These are phyloP conservation scores for Dimargaris verticillata DNA, from an alignment of 192 early-diverging fungal species.

Conservation along the genomic window DNA sequence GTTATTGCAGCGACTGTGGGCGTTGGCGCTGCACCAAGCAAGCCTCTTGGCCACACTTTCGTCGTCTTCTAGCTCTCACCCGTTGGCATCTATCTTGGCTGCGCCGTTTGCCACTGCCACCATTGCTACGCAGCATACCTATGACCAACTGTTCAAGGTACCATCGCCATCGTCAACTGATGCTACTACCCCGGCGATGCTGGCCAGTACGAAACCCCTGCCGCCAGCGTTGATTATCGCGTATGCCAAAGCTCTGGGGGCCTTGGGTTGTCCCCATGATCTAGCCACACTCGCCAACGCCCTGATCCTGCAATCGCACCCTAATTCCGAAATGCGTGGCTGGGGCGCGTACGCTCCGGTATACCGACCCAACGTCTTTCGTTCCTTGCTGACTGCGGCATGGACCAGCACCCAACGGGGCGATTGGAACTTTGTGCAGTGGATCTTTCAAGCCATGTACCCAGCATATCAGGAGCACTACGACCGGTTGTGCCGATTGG, in stretches of 20 bases:
- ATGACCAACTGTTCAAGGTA: background rate
- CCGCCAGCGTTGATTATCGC: background rate
- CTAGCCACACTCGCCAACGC: background rate
- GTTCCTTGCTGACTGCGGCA: background rate
- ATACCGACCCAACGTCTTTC: constrained; percentile 1
- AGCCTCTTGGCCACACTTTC: too few relatives aligned
- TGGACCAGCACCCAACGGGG: background rate
- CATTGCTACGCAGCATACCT: background rate
- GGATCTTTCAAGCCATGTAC: background rate
- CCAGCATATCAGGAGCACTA: background rate
- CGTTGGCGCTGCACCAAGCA: too few relatives aligned
- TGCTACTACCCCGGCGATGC: background rate
- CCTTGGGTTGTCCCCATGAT: background rate
- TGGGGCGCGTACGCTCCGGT: background rate
- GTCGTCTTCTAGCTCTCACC: background rate
- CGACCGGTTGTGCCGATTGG: too few relatives aligned
- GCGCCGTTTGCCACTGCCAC: background rate
- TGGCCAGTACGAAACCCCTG: background rate
- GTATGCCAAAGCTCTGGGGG: background rate
- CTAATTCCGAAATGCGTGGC: background rate
- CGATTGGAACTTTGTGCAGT: background rate
- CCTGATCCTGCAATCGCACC: background rate
- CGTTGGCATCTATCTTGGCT: background rate
- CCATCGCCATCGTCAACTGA: background rate
- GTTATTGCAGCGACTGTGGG: too few relatives aligned